Base-by-base conservation (phyloP, 2,329 filamentous ascomycete species). In the Phaeosphaeriaceae sp. region DNA sequence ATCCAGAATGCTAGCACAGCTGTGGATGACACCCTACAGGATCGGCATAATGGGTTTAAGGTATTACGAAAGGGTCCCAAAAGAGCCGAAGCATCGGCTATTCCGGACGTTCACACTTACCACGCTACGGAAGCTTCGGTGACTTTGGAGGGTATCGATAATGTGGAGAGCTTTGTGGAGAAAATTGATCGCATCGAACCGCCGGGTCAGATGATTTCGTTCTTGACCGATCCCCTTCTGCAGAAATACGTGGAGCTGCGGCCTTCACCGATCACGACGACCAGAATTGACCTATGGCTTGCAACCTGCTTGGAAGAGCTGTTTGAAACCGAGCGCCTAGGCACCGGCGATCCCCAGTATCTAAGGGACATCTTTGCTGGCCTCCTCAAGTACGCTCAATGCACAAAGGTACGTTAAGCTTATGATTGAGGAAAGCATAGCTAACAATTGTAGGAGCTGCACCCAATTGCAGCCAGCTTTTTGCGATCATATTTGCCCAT, bases 201-300 rank as follows among this genome's bases (percentile, higher is more conserved):
- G 42, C 92, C 92, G 0, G 93, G 91, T 62, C 92, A 96, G 76
- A 82, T 96, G 1, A 87, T 93, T 42, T 91, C 92, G 5, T 87
- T 91, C 3, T 80, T 96, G 15, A 86, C 85, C 1, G 91, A 96
- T 69, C 89, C 89, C 2, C 80, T 96, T 27, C 84, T 94, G 1
- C 91, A 94, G 73, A 95, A 94, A 71, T 85, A 82, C 53, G 81
- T 94, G 22, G 79, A 92, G 33, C 79, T 91, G n/a, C 74, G 60
- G 7, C 70, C 75, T 13, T 73, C 75, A 1, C 65, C 68, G 10
- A 68, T 69, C 2, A 57, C 63, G 13, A 61, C 63, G 45, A 57
- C 62, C 19, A 63, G 79, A 22, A 70, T 80, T 22, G 61, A 75
- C 15, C 59, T 76, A n/a, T 80, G 78, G 77, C 72, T 80, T 15